Percentiles rank a stretch among this genome's conserved stretches.
Conservation (phyloP, 257 asterid genomes). For the Galeopsis tetrahit region DNA sequence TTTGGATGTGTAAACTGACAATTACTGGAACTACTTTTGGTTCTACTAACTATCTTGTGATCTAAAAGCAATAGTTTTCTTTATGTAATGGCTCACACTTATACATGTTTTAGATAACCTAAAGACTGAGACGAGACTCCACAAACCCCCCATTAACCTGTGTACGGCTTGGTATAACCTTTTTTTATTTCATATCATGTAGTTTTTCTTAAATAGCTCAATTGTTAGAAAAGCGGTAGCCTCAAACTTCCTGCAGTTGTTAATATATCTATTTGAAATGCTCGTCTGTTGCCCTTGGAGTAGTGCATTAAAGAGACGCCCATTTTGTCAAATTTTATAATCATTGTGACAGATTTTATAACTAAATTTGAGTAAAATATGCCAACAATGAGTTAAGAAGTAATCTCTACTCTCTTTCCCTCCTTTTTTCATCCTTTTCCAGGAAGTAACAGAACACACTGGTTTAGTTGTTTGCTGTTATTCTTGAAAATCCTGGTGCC, state of each 20-base stretch:
- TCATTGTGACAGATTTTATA: too few species aligned
- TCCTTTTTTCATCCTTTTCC: background rate
- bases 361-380: background rate
- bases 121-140: conserved; percentile 18
- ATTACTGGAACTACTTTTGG: conserved; percentile 1
- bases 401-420: background rate
- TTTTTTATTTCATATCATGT: background rate
- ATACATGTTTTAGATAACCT: background rate
- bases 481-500: background rate
- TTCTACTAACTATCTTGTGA: conserved; percentile 6
- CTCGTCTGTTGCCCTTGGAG: background rate
- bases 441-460: background rate
- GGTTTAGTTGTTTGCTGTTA: background rate
- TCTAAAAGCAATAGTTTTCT: conserved; percentile 12
- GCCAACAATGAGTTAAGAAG: background rate
- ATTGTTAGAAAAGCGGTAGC: background rate
- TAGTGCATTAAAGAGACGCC: background rate
- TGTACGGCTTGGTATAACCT: background rate
- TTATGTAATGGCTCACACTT: background rate
- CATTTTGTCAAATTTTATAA: background rate
- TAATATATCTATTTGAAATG: background rate
- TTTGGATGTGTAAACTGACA: background rate
- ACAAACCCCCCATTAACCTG: background rate
- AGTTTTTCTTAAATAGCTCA: background rate
- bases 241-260: conserved; percentile 12